phyloP scores from a whole-genome alignment of 805 yeast genomes.

The Candida ipomoeae region DNA sequence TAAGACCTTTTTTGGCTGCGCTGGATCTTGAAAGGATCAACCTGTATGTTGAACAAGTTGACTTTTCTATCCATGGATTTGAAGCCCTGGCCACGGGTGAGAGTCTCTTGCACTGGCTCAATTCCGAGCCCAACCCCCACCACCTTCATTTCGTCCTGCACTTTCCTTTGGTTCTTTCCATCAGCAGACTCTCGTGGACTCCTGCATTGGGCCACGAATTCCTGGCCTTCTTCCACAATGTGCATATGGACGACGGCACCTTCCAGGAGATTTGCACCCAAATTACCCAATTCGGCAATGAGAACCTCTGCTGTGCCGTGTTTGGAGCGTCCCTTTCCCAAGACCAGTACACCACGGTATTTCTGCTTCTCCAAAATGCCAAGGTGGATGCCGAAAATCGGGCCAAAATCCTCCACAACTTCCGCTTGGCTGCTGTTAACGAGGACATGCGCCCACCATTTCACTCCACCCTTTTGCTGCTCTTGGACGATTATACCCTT shows the following conservation, averaged over 20 bases:
- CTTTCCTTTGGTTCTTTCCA: not conserved
- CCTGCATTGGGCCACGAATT: conserved; percentile 10
- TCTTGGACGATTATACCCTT: conserved; percentile 71
- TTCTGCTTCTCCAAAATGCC: conserved; percentile 23
- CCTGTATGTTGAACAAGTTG: not conserved
- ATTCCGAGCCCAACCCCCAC: not conserved
- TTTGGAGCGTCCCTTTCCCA: conserved; percentile 19
- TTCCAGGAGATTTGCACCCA: conserved; percentile 32
- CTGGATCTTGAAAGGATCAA: not conserved
- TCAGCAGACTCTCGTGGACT: conserved; percentile 7
- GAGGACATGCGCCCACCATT: conserved; percentile 8
- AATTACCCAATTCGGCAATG: conserved; percentile 34
- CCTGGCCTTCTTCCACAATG: conserved; percentile 14
- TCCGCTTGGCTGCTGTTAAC: conserved; percentile 17
- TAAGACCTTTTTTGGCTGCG: not conserved
- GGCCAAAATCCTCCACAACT: conserved; percentile 21
- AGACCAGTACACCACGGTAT: conserved; percentile 17
- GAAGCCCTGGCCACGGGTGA: conserved; percentile 6
- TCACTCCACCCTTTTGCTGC: conserved; percentile 19
- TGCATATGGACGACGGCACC: conserved; percentile 10
- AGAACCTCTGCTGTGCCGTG: conserved; percentile 35
- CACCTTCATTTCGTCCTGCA: not conserved
- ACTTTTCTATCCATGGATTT: not conserved
- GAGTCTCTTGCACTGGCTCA: conserved; percentile 11
- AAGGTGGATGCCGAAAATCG: conserved; percentile 29